These are phyloP conservation scores for Rhinocladiella similis DNA, from an alignment of 2,329 filamentous ascomycete genomes.

Conservation along the genomic window DNA sequence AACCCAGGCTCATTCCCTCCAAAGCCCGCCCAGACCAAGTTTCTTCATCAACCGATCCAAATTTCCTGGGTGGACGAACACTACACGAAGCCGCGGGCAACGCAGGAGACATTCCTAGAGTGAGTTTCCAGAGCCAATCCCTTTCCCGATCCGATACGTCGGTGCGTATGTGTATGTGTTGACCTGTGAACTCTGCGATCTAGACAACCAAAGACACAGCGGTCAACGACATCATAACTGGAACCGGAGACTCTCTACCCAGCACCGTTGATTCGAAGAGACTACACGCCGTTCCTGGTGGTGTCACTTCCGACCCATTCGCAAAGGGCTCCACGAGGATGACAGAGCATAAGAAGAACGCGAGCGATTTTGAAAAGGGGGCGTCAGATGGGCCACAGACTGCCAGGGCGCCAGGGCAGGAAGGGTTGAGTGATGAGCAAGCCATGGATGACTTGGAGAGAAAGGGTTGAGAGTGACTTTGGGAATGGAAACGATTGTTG, in stretches of 20 bases:
- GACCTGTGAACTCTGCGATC: neutral
- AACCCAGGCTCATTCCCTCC: constrained; percentile 48
- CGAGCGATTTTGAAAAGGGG: constrained; percentile 40
- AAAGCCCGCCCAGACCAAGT: constrained; percentile 50
- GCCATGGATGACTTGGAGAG: constrained; percentile 24
- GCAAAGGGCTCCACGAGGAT: constrained; percentile 40
- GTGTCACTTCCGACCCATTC: constrained; percentile 35
- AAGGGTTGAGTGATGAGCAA: constrained; percentile 32
- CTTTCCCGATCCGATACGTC: too few species aligned
- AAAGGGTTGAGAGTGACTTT: constrained; percentile 9
- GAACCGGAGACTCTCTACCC: constrained; percentile 42
- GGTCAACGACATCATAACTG: constrained; percentile 41
- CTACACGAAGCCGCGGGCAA: constrained; percentile 50
- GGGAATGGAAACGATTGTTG: neutral
- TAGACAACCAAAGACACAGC: constrained; percentile 36
- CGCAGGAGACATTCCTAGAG: constrained; percentile 46
- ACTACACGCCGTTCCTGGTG: constrained; percentile 32
- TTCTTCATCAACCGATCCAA: constrained; percentile 36
- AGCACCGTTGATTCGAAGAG: constrained; percentile 42
- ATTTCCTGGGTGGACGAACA: constrained; percentile 37
- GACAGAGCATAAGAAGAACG: constrained; percentile 41
- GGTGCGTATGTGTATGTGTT: too few species aligned
- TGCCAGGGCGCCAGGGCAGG: constrained; percentile 33
- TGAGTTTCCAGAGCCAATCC: constrained; percentile 12
- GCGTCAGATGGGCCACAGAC: constrained; percentile 38